Conservation (phyloP, 176 grass and related monocot genomes). For the Guadua angustifolia region DNA sequence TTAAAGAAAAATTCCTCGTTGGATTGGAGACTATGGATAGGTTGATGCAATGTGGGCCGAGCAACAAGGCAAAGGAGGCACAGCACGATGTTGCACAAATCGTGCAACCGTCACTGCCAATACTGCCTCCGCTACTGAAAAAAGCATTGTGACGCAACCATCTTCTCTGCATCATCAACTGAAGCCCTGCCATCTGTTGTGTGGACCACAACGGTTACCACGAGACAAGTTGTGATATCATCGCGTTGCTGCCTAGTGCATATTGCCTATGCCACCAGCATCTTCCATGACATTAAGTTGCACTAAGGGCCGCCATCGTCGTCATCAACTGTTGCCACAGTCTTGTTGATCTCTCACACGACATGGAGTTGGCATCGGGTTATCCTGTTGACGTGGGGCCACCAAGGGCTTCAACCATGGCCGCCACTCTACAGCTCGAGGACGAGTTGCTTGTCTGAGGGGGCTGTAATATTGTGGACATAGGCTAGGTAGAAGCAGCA, state of each 20-base stretch:
- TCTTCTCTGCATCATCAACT: not conserved
- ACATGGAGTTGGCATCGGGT: not conserved
- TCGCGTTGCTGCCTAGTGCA: not conserved
- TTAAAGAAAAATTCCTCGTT: not conserved
- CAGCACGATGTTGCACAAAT: not conserved
- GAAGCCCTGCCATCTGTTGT: not conserved
- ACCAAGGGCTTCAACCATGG: not conserved
- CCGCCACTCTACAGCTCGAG: not conserved
- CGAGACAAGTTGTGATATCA: not conserved
- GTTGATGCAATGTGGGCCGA: not conserved
- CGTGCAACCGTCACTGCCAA: not conserved
- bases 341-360: not conserved
- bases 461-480: not conserved
- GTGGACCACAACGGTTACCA: slow-evolving; percentile 6
- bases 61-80: not conserved
- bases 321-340: not conserved
- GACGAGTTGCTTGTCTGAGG: not conserved
- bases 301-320: not conserved
- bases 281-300: not conserved
- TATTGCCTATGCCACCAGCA: not conserved
- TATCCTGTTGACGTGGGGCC: not conserved
- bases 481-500: not conserved
- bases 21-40: not conserved
- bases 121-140: not conserved
- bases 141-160: not conserved